A percentile compares a stretch with the other conserved stretches of the same genome.
phyloP scores from a whole-genome alignment of 2,329 filamentous ascomycete species.

The Podosphaera xanthii region DNA sequence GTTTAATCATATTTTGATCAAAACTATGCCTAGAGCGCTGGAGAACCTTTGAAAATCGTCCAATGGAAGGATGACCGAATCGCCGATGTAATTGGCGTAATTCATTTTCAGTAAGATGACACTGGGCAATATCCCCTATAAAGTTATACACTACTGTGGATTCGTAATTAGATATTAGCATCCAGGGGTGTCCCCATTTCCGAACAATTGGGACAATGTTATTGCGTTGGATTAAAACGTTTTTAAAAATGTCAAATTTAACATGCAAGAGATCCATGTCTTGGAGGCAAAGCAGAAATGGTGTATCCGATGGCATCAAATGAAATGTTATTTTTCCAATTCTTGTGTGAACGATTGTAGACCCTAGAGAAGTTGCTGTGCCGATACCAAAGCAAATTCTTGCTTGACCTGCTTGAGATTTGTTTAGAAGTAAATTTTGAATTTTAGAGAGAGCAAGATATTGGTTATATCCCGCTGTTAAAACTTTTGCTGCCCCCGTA shows the following conservation, averaged over 20 bases:
- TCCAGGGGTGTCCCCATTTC: background rate
- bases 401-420: no score
- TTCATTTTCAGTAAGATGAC: background rate
- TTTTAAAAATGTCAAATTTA: no score
- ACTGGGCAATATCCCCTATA: background rate
- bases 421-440: no score
- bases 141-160: background rate
- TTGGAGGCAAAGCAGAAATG: no score
- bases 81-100: background rate
- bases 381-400: background rate
- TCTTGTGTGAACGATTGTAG: background rate
- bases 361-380: background rate
- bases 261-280: no score
- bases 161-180: no score
- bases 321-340: background rate
- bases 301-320: background rate
- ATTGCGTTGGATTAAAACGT: no score
- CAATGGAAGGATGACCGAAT: background rate
- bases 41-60: background rate
- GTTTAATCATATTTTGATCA: background rate
- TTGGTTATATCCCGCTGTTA: no score
- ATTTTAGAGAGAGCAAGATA: no score
- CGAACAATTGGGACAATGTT: no score
- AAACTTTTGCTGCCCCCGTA: no score
- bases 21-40: background rate